Conservation (phyloP, 163 green algal species). For the Coccomyxa subellipsoidea region DNA sequence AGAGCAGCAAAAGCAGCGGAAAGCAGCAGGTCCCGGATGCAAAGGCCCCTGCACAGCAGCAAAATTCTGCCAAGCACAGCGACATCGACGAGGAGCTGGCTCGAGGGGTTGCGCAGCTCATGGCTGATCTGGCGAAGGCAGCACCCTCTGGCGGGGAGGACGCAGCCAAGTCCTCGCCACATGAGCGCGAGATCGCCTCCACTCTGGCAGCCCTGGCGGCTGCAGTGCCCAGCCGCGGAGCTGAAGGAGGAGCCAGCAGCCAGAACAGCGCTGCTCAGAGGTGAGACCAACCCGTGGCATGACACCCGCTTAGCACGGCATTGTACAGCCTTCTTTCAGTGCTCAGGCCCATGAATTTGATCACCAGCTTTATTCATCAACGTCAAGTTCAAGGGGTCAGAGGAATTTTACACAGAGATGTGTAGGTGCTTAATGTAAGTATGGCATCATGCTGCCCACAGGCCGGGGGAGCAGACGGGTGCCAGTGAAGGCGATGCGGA, state of each 20-base stretch:
- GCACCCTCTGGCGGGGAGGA: background rate
- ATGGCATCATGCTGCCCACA: background rate
- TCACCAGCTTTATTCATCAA: no score
- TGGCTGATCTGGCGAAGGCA: conserved; percentile 28
- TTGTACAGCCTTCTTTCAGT: no score
- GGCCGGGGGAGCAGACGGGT: background rate
- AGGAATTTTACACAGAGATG: no score
- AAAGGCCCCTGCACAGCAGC: background rate
- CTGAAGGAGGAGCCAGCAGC: background rate
- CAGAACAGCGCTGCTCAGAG: background rate
- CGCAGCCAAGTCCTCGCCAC: background rate
- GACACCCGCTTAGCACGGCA: no score
- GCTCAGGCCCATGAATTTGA: no score
- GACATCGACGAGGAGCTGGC: conserved; percentile 12
- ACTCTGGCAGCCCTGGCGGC: background rate
- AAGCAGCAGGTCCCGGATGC: background rate
- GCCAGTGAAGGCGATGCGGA: conserved; percentile 14
- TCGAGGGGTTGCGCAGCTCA: conserved; percentile 19
- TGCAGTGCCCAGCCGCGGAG: background rate
- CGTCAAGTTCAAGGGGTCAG: no score
- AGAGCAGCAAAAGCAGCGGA: background rate
- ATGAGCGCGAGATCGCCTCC: background rate
- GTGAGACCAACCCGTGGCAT: conserved; percentile 29
- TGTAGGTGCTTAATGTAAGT: no score
- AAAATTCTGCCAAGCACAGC: background rate